These are phyloP conservation scores for Tritrichomonas musculus DNA, from an alignment of 208 protist genomes.

Conservation along the genomic window DNA sequence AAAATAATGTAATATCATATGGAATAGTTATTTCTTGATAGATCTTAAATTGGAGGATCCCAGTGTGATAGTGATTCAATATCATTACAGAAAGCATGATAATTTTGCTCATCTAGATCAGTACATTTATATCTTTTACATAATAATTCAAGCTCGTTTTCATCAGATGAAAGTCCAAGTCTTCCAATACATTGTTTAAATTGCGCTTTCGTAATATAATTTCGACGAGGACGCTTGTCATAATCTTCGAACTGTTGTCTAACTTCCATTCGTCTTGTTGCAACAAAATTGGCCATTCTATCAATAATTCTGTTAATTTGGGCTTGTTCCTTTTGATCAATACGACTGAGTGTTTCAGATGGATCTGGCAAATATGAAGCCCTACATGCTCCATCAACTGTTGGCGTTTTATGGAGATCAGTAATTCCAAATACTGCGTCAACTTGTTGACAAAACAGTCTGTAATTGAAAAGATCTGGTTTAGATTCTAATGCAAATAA, in stretches of 20 bases:
- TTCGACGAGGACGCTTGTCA: background rate
- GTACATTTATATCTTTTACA: conserved; percentile 33
- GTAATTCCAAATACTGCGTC: background rate
- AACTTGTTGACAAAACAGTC: background rate
- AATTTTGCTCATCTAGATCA: background rate
- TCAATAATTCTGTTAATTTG: background rate
- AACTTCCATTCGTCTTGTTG: conserved; percentile 23
- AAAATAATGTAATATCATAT: too few relatives aligned
- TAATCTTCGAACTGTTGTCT: conserved; percentile 19
- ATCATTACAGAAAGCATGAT: conserved; percentile 11
- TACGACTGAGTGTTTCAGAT: background rate
- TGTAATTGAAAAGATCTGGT: background rate
- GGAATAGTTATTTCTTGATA: too few relatives aligned
- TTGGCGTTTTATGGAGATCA: background rate
- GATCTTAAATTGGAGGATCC: too few relatives aligned
- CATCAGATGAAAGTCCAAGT: background rate
- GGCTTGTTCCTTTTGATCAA: background rate
- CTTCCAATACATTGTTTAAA: conserved; percentile 29
- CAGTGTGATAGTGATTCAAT: background rate
- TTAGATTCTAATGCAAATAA: background rate
- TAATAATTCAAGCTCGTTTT: background rate
- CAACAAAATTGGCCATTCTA: background rate
- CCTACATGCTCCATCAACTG: background rate
- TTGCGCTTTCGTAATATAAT: background rate
- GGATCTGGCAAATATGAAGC: background rate